Conservation (phyloP, 2,329 filamentous ascomycete genomes). For the Chrysosporium queenslandicum region DNA sequence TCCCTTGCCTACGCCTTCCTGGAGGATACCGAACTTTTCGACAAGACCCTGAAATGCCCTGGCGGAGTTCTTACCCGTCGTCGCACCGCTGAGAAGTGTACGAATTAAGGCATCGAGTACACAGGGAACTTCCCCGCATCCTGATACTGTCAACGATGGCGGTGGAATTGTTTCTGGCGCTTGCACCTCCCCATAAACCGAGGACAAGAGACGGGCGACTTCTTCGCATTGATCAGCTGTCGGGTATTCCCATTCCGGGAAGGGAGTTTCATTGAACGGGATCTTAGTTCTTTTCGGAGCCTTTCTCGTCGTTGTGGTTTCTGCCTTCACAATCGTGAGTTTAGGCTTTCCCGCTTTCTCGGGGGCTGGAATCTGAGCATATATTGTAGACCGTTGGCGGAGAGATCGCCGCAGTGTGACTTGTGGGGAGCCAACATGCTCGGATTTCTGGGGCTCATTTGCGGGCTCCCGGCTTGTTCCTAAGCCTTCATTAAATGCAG, state of each 20-base stretch:
- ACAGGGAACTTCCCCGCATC: slow-evolving; percentile 57
- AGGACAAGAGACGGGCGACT: slow-evolving; percentile 55
- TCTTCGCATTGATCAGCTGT: slow-evolving; percentile 59
- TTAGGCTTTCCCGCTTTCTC: no score
- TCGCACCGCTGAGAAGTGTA: slow-evolving; percentile 53
- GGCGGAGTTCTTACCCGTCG: slow-evolving; percentile 51
- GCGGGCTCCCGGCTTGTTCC: background rate
- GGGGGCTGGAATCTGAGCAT: no score
- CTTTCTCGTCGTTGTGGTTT: background rate
- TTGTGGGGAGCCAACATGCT: no score
- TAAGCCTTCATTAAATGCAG: no score
- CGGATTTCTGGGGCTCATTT: no score
- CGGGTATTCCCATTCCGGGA: slow-evolving; percentile 55
- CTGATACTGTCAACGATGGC: slow-evolving; percentile 61
- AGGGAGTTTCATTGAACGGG: slow-evolving; percentile 42
- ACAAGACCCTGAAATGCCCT: slow-evolving; percentile 57
- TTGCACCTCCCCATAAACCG: slow-evolving; percentile 54
- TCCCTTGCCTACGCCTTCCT: slow-evolving; percentile 55
- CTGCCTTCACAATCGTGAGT: background rate
- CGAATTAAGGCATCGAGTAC: slow-evolving; percentile 55
- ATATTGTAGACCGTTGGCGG: no score
- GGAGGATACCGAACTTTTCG: slow-evolving; percentile 51
- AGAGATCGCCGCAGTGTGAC: no score
- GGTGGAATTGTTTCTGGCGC: slow-evolving; percentile 58
- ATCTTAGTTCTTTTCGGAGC: background rate